These are phyloP conservation scores for Posidonia australis DNA, from an alignment of 106 monocot species.

Conservation along the genomic window DNA sequence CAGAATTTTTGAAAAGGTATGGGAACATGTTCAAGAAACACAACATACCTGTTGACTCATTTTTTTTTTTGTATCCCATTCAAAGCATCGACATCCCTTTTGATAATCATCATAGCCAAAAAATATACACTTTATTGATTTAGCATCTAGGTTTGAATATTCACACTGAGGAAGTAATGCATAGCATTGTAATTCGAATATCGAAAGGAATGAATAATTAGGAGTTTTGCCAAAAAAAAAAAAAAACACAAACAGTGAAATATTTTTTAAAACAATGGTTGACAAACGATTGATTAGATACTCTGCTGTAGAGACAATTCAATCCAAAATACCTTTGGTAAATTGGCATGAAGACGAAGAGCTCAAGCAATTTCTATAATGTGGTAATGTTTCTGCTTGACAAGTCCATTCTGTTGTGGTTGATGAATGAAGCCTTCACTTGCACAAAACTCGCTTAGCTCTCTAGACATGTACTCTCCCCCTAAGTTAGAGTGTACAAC, in stretches of 20 bases:
- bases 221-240: too few relatives aligned
- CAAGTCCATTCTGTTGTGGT: conserved; percentile 16
- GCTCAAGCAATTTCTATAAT: conserved; percentile 4
- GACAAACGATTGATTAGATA: conserved; percentile 11
- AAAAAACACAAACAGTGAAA: neutral
- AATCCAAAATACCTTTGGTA: conserved; percentile 13
- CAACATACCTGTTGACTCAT: neutral
- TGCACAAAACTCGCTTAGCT: neutral
- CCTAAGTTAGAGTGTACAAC: neutral
- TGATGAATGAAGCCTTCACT: neutral
- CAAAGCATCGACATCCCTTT: conserved; percentile 1
- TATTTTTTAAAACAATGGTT: too few relatives aligned
- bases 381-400: conserved; percentile 12
- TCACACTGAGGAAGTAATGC: neutral
- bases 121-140: conserved; percentile 3
- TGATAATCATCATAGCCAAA: conserved; percentile 9
- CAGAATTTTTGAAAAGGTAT: too few relatives aligned
- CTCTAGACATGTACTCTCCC: conserved; percentile 9
- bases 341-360: too few relatives aligned
- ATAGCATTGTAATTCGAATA: neutral
- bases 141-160: conserved; percentile 11
- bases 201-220: too few relatives aligned
- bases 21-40: too few relatives aligned
- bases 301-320: conserved; percentile 1
- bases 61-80: conserved; percentile 4